A percentile compares a stretch with the other conserved stretches of the same genome.
Conservation (phyloP, 2,329 filamentous ascomycete species). For the Arthrobotrys musiformis region DNA sequence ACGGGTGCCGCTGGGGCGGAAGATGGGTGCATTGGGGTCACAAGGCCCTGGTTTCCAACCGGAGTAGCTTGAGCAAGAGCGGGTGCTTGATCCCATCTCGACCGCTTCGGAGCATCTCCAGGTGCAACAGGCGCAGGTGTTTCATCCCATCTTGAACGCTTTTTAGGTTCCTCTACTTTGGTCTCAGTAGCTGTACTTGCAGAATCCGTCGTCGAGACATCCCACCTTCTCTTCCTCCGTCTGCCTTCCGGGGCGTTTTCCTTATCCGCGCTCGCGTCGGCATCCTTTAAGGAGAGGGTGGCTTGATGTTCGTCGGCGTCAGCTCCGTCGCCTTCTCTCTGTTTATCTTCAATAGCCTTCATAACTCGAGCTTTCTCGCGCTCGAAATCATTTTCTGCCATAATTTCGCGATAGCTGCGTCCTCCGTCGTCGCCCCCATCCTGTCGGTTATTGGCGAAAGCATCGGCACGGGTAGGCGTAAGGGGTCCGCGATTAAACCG, state of each 20-base stretch:
- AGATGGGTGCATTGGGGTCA: conserved; percentile 79
- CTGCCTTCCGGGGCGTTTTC: conserved; percentile 75
- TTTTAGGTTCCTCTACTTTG: conserved; percentile 71
- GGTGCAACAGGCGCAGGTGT: conserved; percentile 71
- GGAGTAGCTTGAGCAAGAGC: conserved; percentile 74
- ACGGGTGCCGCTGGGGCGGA: conserved; percentile 67
- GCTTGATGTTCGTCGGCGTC: conserved; percentile 75
- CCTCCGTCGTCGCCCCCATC: conserved; percentile 74
- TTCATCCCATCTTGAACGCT: conserved; percentile 87
- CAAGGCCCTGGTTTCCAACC: conserved; percentile 77
- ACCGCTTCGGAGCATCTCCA: conserved; percentile 75
- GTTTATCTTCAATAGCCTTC: conserved; percentile 80
- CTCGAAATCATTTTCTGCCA: conserved; percentile 90
- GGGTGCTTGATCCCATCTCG: conserved; percentile 91
- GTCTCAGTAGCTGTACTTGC: conserved; percentile 61
- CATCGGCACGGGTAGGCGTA: conserved; percentile 85
- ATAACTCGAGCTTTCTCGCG: conserved; percentile 90
- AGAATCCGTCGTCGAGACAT: conserved; percentile 72
- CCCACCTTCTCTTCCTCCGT: conserved; percentile 85
- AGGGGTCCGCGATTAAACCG: conserved; percentile 83
- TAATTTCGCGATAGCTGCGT: conserved; percentile 86
- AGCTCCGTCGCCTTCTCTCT: conserved; percentile 68
- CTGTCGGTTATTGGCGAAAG: conserved; percentile 80
- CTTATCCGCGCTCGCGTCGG: conserved; percentile 72
- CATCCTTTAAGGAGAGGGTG: conserved; percentile 68